Percentiles rank a stretch among this genome's conserved stretches.
Conservation (phyloP, 2,329 filamentous ascomycete species). For the Xylariales sp. region DNA sequence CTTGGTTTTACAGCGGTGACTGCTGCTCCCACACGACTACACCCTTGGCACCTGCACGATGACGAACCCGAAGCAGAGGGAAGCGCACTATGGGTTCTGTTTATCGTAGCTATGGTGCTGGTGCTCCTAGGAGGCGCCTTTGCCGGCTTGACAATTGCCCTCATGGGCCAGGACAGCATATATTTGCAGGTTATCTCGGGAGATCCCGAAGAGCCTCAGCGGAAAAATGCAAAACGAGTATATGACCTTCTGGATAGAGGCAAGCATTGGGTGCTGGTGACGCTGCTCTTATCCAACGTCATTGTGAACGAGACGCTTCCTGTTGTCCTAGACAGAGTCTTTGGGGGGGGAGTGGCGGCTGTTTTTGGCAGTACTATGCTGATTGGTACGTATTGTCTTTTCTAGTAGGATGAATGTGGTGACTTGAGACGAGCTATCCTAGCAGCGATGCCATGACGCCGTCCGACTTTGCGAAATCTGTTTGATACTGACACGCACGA, state of each 20-base stretch:
- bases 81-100: slow-evolving; percentile 73
- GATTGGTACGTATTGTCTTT: slow-evolving; percentile 63
- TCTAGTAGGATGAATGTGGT: too few species aligned
- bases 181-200: slow-evolving; percentile 92
- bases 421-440: too few species aligned
- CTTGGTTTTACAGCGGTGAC: slow-evolving; percentile 9
- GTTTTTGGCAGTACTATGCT: slow-evolving; percentile 89
- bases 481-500: not conserved
- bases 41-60: slow-evolving; percentile 31
- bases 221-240: slow-evolving; percentile 78
- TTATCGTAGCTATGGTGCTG: slow-evolving; percentile 71
- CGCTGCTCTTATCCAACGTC: slow-evolving; percentile 88
- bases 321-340: slow-evolving; percentile 87
- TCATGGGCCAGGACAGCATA: slow-evolving; percentile 81
- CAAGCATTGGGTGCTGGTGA: slow-evolving; percentile 98
- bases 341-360: slow-evolving; percentile 91
- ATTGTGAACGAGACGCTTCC: slow-evolving; percentile 96
- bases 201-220: slow-evolving; percentile 79
- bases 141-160: slow-evolving; percentile 83
- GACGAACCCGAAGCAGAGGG: slow-evolving; percentile 51
- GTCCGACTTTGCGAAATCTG: not conserved
- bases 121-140: slow-evolving; percentile 90
- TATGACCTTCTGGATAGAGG: slow-evolving; percentile 75
- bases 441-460: too few species aligned
- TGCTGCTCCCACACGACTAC: slow-evolving; percentile 18